Evolutionary conservation across 169 alveolate species (phyloP).

Genomic region (Cryptosporidium viatorum): DNA sequence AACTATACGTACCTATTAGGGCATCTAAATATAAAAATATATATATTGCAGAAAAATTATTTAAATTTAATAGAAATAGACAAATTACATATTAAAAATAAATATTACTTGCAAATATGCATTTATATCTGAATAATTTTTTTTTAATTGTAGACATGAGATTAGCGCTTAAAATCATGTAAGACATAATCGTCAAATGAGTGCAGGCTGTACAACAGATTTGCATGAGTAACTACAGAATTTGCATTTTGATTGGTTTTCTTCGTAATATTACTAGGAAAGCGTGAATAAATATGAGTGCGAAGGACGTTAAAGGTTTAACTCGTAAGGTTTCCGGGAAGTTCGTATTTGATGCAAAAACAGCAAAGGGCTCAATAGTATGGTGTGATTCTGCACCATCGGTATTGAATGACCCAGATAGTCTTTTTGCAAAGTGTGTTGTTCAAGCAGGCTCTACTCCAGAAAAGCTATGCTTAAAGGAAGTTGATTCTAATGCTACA

Average conservation of each 20-base stretch:
- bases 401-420: conserved; percentile 87
- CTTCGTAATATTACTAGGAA: conserved; percentile 21
- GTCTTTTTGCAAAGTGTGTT: conserved; percentile 91
- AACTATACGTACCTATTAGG: conserved; percentile 1
- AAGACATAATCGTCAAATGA: conserved; percentile 62
- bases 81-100: conserved; percentile 10
- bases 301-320: conserved; percentile 70
- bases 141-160: conserved; percentile 50
- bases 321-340: conserved; percentile 74
- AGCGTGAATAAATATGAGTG: conserved; percentile 65
- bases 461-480: conserved; percentile 83
- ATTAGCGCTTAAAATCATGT: conserved; percentile 69
- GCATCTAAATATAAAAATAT: not conserved
- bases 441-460: conserved; percentile 89
- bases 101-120: not conserved
- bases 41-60: not conserved
- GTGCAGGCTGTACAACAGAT: conserved; percentile 63
- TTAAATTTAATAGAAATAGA: conserved; percentile 17
- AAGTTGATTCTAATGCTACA: conserved; percentile 86
- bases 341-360: conserved; percentile 68
- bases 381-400: conserved; percentile 93
- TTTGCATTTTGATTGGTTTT: conserved; percentile 25
- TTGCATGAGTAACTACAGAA: conserved; percentile 36
- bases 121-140: conserved; percentile 5
- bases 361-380: conserved; percentile 87